phyloP scores from a whole-genome alignment of 1,284 basidiomycete species.

The Melampsora occidentalis region DNA sequence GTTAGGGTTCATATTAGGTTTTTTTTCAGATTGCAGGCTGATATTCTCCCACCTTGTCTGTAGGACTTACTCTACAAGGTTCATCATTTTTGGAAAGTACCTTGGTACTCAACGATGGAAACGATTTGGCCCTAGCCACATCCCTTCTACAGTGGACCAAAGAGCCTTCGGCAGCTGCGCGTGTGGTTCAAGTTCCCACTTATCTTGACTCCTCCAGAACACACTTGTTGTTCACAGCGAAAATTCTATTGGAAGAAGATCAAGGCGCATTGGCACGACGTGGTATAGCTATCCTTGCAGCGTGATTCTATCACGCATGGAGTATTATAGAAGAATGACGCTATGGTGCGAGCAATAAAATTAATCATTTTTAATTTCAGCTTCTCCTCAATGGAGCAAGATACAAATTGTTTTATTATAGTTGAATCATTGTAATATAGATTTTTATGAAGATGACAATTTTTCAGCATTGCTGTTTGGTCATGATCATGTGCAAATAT shows the following conservation, averaged over 20 bases:
- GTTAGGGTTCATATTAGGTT: neutral
- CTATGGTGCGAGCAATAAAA: too few species aligned
- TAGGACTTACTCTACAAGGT: slow-evolving; percentile 80
- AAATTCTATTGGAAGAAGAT: slow-evolving; percentile 20
- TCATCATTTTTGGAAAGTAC: slow-evolving; percentile 69
- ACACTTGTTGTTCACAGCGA: slow-evolving; percentile 32
- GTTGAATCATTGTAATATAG: too few species aligned
- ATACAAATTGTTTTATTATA: too few species aligned
- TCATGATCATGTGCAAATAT: too few species aligned
- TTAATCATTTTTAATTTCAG: too few species aligned
- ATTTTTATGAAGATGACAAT: too few species aligned
- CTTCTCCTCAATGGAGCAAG: too few species aligned
- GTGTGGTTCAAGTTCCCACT: slow-evolving; percentile 17
- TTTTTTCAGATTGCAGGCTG: slow-evolving; percentile 38
- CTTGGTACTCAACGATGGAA: slow-evolving; percentile 75
- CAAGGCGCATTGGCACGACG: slow-evolving; percentile 27
- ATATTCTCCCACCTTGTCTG: slow-evolving; percentile 49
- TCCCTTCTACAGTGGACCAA: slow-evolving; percentile 28
- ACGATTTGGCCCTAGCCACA: slow-evolving; percentile 7
- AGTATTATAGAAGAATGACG: too few species aligned
- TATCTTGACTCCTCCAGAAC: slow-evolving; percentile 41
- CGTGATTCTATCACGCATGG: neutral
- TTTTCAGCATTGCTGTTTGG: too few species aligned
- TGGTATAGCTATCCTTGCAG: slow-evolving; percentile 34
- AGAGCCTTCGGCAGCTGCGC: neutral